Base-by-base conservation (phyloP, 176 grass and related monocot species). In the Carex scoparia region DNA sequence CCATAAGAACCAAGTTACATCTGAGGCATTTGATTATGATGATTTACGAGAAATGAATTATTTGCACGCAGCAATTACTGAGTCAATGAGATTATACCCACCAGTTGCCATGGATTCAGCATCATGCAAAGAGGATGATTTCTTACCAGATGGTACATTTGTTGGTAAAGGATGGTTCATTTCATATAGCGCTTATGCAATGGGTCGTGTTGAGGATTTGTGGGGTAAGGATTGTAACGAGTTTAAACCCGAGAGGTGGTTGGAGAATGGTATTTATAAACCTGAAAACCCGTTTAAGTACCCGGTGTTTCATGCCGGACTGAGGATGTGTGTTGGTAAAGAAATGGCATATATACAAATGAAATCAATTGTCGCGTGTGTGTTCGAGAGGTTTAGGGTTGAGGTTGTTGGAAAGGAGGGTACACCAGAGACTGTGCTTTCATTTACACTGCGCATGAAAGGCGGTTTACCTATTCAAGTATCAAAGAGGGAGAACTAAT, bases 261-360 rank as follows among this genome's bases (percentile, higher is more conserved):
- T 94, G 8, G 82, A 90, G 11, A 85, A 88, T 15, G 90, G 86
- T n/a, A 49, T 53, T 27, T 94, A 92, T 62, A 82, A 59, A 27
- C 90, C 87, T 0, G 93, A 91, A 84, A 94, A 87, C 74, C 70
- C 84, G 14, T 89, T 90, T 63, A 89, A 86, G 86, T 90, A 92
- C 59, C 81, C 88, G 0, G 15, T 90, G 27, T 92, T 94, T 87
- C 90, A 94, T 75, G 88, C 70, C 0, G 90, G 86, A 1, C 93
- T 86, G 0, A 64, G 93, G 86, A 94, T 90, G 90, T 94, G 93
- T 84, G 81, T 94, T 2, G 93, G 90, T 64, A 94, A 94, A 67
- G 88, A 94, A 65, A 94, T 94, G 93, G 93, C 88, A 3, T 90
- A 94, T 82, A 92, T 92, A 79, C 88, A 90, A 63, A 94, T 94